Conservation (phyloP, 2,329 filamentous ascomycete species). For the Cadophora luteo-olivacea region DNA sequence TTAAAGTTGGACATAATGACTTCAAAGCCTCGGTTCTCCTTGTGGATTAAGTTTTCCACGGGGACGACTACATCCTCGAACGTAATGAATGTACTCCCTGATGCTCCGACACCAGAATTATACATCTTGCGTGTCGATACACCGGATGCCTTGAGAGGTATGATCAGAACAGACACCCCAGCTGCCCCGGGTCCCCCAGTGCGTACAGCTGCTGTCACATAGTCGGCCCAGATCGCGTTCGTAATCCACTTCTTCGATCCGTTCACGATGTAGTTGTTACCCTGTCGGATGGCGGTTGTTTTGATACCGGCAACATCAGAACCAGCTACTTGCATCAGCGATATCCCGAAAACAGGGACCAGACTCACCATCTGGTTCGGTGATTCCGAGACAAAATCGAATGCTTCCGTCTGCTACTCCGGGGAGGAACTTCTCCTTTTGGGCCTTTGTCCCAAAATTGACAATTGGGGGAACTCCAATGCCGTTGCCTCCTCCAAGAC, state of each 20-base stretch:
- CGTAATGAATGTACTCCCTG: constrained; percentile 60
- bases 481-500: constrained; percentile 62
- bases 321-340: constrained; percentile 50
- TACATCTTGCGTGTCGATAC: constrained; percentile 60
- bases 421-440: constrained; percentile 65
- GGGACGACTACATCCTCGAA: constrained; percentile 63
- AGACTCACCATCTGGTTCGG: constrained; percentile 62
- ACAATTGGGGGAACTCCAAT: constrained; percentile 71
- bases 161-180: constrained; percentile 64
- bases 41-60: constrained; percentile 57
- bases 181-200: constrained; percentile 59
- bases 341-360: constrained; percentile 20
- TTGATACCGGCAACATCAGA: constrained; percentile 70
- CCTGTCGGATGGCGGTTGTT: constrained; percentile 62
- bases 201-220: constrained; percentile 66
- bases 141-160: constrained; percentile 57
- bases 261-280: constrained; percentile 65
- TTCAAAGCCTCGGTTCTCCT: constrained; percentile 61
- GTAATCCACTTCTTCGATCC: constrained; percentile 75
- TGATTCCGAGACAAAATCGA: constrained; percentile 69
- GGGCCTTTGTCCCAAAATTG: constrained; percentile 64
- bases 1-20: constrained; percentile 68
- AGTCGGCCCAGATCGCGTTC: constrained; percentile 64
- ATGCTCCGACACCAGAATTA: constrained; percentile 72
- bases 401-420: constrained; percentile 63